Conservation (phyloP, 1,284 basidiomycete species). For the Phylloporus gajari region DNA sequence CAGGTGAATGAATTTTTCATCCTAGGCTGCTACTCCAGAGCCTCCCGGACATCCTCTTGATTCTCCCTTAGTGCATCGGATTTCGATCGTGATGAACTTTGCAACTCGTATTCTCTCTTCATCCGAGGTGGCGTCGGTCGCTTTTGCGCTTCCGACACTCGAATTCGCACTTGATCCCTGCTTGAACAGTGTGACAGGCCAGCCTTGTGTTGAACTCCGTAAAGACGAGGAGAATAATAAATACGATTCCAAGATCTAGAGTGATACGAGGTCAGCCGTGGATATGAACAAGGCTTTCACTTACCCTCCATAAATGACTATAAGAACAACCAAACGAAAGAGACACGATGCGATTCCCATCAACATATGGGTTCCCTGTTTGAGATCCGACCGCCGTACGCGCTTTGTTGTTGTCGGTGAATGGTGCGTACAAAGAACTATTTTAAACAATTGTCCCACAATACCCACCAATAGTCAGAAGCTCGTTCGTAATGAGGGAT, state of each 20-base stretch:
- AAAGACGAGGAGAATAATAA: constrained; percentile 65
- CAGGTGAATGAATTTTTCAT: constrained; percentile 65
- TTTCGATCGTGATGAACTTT: constrained; percentile 44
- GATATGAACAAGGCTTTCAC: constrained; percentile 38
- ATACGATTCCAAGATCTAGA: constrained; percentile 66
- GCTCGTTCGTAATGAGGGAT: constrained; percentile 65
- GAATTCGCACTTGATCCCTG: constrained; percentile 47
- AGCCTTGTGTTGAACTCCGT: constrained; percentile 58
- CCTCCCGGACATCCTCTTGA: constrained; percentile 19
- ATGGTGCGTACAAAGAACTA: constrained; percentile 63
- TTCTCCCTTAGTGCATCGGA: constrained; percentile 17
- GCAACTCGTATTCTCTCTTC: constrained; percentile 45
- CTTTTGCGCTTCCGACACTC: constrained; percentile 15
- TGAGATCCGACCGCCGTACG: constrained; percentile 61
- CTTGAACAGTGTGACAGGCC: constrained; percentile 56
- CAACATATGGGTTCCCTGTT: constrained; percentile 32
- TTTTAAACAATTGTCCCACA: constrained; percentile 57
- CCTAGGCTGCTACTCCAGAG: constrained; percentile 28
- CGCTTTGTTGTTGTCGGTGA: constrained; percentile 65
- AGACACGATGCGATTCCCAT: constrained; percentile 48
- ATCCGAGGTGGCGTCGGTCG: constrained; percentile 3
- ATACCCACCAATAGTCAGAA: constrained; percentile 55
- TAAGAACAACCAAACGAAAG: constrained; percentile 72
- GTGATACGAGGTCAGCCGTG: constrained; percentile 3
- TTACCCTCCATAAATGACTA: constrained; percentile 73